Evolutionary conservation across 805 yeast species (phyloP).

Genomic region (Yarrowia osloensis): DNA sequence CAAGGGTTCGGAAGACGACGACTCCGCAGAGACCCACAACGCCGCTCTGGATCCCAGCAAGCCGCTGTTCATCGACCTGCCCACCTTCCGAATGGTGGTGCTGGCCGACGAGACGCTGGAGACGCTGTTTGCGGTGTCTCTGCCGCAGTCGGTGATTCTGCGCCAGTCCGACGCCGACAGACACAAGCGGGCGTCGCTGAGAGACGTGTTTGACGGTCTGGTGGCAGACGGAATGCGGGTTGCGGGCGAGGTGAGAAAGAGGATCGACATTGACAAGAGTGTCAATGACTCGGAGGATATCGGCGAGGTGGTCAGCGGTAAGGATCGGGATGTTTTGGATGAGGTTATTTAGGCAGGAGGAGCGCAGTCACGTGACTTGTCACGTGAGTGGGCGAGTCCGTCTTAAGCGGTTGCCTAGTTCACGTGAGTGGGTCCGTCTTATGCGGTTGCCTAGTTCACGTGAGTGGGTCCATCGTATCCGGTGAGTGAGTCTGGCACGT

Average conservation of each 20-base stretch:
- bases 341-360: not conserved
- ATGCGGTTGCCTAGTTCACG: too few relatives aligned
- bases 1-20: constrained; percentile 21
- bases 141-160: constrained; percentile 60
- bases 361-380: too few relatives aligned
- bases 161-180: constrained; percentile 10
- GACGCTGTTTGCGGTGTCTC: constrained; percentile 69
- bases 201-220: constrained; percentile 88
- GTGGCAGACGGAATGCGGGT: constrained; percentile 91
- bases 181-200: constrained; percentile 43
- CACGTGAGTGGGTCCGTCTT: too few relatives aligned
- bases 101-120: constrained; percentile 94
- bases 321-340: constrained; percentile 29
- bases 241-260: constrained; percentile 82
- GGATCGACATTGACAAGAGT: constrained; percentile 61
- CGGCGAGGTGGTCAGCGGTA: constrained; percentile 20
- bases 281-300: constrained; percentile 33
- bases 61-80: constrained; percentile 72
- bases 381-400: too few relatives aligned
- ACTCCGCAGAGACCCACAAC: constrained; percentile 47
- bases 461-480: too few relatives aligned
- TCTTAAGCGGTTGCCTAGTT: too few relatives aligned
- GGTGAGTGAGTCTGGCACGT: too few relatives aligned
- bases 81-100: constrained; percentile 92
- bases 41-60: constrained; percentile 80